Evolutionary conservation across 192 early-diverging fungal genomes (phyloP), one percentile per base, ranked within the genome.

Genomic region (Mortierella antarctica): DNA sequence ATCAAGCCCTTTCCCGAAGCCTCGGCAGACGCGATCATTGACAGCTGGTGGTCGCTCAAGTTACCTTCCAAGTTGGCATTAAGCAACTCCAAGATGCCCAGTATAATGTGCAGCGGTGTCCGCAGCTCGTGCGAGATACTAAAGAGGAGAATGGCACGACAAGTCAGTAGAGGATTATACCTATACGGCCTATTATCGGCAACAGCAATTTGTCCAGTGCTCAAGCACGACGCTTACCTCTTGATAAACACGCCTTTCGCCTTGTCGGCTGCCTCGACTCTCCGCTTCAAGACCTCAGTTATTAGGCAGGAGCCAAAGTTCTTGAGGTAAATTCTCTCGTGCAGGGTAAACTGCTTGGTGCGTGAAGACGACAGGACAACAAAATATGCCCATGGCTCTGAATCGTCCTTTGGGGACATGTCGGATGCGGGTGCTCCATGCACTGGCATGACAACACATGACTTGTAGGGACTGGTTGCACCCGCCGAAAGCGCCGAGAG

Each of bases 51-150:
- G 23, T 60, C 66, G 44, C 47, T 73, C 71, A 70, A 21, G 9
- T 54, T 54, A 9, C 47, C 66, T 21, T 62, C 71, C 11, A 18
- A 39, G 45, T 62, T 82, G 23, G 72, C 58, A 7, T 73, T 47
- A 23, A 88, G 58, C 17, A 88, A 64, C 45, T 88, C 86, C 15
- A 83, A 67, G 44, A 75, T 82, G n/a, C 80, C 87, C 49, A 88
- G 65, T 11, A 88, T 79, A 42, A 85, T 84, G 57, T 88, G 87
- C 41, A 88, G 65, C 10, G 87, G 87, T 23, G 87, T 88, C 63
- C 85, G 57, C 54, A 88, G 85, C 58, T 88, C 87, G 50, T 88
- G 87, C 12, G 73, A 78, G 13, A 88, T 85, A 12, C 74, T 76
- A 45, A n/a, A 17, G 39, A 6, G 39, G 7, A 17, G 82, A 84